These are phyloP conservation scores for Ceratocystis cacaofunesta DNA, from an alignment of 2,329 filamentous ascomycete genomes.

Conservation along the genomic window DNA sequence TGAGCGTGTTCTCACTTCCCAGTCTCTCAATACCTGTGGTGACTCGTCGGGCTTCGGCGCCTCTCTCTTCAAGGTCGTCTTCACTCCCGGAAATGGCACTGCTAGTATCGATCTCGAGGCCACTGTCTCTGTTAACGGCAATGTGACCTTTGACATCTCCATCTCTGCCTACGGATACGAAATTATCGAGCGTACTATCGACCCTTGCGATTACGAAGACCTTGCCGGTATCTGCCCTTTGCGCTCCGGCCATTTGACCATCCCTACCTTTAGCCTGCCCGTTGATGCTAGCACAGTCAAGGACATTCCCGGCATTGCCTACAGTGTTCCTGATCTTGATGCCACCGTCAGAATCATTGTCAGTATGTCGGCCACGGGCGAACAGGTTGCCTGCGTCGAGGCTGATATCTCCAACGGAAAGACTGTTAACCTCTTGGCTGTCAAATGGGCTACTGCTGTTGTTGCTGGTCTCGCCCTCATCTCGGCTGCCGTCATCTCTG, in stretches of 20 bases:
- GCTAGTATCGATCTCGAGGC: constrained; percentile 63
- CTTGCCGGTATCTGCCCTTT: constrained; percentile 77
- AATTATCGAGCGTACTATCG: constrained; percentile 49
- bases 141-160: constrained; percentile 61
- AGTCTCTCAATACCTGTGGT: constrained; percentile 74
- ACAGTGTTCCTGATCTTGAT: constrained; percentile 80
- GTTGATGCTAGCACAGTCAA: constrained; percentile 42
- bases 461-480: constrained; percentile 73
- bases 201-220: constrained; percentile 55
- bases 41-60: constrained; percentile 73
- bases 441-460: constrained; percentile 79
- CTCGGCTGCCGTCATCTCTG: constrained; percentile 77
- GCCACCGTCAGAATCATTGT: constrained; percentile 71
- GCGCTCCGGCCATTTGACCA: constrained; percentile 57
- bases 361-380: constrained; percentile 47
- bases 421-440: constrained; percentile 75
- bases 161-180: constrained; percentile 73
- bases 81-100: constrained; percentile 59
- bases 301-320: constrained; percentile 68
- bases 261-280: constrained; percentile 51
- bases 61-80: constrained; percentile 73
- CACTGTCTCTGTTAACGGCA: constrained; percentile 67
- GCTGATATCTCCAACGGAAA: constrained; percentile 80
- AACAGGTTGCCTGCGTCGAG: constrained; percentile 71
- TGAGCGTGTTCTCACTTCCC: constrained; percentile 59